These are phyloP conservation scores for Populus simonii DNA, from an alignment of 345 rosid species.

Conservation along the genomic window DNA sequence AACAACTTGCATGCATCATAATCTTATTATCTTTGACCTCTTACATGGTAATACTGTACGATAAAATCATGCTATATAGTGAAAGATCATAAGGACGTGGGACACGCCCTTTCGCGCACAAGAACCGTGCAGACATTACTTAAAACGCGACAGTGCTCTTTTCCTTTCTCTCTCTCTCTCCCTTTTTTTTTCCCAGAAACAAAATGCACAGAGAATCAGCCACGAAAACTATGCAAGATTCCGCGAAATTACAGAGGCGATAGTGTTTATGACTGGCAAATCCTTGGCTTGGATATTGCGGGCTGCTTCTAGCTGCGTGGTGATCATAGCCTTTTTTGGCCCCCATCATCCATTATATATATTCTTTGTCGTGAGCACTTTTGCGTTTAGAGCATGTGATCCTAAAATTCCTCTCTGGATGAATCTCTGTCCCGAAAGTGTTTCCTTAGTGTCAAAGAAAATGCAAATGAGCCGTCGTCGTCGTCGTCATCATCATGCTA, in stretches of 20 bases:
- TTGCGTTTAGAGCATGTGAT: conserved; percentile 8
- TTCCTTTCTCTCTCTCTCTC: too few species aligned
- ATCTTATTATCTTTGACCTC: not conserved
- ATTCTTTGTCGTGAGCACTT: not conserved
- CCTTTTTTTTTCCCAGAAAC: too few species aligned
- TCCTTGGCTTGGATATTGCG: not conserved
- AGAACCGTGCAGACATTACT: too few species aligned
- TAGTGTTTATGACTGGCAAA: not conserved
- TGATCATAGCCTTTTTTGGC: not conserved
- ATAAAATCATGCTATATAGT: too few species aligned
- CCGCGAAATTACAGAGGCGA: too few species aligned
- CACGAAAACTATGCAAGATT: too few species aligned
- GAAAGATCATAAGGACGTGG: too few species aligned
- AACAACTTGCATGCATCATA: not conserved
- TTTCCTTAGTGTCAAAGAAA: conserved; percentile 21
- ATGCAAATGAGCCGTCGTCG: not conserved
- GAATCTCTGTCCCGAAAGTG: conserved; percentile 4
- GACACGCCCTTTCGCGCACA: too few species aligned
- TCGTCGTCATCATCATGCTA: not conserved
- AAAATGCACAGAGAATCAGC: too few species aligned
- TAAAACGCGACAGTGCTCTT: too few species aligned
- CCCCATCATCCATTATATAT: not conserved
- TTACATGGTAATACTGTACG: too few species aligned
- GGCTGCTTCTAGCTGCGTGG: not conserved
- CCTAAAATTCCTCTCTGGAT: not conserved